Percentiles rank a stretch among this genome's conserved stretches.
Evolutionary conservation across 345 rosid genomes (phyloP).

Genomic region (Erucastrum elatum): DNA sequence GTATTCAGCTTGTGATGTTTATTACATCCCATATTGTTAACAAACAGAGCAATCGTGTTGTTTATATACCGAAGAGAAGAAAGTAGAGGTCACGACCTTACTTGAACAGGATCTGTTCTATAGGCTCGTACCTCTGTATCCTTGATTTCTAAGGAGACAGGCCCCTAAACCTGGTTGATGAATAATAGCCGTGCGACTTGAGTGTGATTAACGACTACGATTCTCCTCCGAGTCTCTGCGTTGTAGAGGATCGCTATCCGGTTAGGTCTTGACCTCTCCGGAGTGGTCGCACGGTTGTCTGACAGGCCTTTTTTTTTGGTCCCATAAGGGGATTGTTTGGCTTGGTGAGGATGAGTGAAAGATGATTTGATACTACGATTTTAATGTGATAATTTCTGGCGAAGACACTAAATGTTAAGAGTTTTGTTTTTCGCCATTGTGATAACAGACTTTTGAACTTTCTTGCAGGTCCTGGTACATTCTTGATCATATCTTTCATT

Average conservation of each 20-base stretch:
- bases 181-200: not conserved
- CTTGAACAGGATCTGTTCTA: not conserved
- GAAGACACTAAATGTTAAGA: no score
- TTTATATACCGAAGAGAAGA: not conserved
- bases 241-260: not conserved
- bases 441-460: not conserved
- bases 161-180: not conserved
- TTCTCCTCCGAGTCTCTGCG: not conserved
- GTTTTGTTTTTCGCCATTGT: not conserved
- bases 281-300: not conserved
- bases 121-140: not conserved
- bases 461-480: conserved; percentile 72
- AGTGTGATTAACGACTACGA: not conserved
- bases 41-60: not conserved
- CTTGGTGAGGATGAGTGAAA: no score
- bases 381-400: no score
- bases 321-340: no score
- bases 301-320: not conserved
- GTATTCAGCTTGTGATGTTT: not conserved
- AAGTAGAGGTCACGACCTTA: not conserved
- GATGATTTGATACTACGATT: no score
- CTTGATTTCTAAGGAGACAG: not conserved
- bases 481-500: conserved; percentile 31
- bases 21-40: not conserved
- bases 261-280: not conserved